phyloP scores from a whole-genome alignment of 1,139 yeast genomes.

The Debaryomyces sp. region DNA sequence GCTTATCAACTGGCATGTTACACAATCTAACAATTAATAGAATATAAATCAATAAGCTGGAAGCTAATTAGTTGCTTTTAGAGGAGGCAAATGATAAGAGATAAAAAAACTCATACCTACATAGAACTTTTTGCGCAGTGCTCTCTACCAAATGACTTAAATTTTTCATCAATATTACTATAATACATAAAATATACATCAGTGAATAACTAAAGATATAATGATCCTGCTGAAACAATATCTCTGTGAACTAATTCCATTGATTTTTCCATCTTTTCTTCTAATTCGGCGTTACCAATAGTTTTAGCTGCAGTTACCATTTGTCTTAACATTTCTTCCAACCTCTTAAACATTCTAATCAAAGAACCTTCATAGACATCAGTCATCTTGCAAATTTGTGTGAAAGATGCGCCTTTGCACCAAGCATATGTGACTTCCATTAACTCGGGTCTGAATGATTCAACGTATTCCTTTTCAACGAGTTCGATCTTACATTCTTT shows the following conservation, averaged over 20 bases:
- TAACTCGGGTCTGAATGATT: slow-evolving; percentile 84
- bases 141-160: background rate
- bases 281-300: slow-evolving; percentile 85
- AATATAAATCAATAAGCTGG: background rate
- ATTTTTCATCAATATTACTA: background rate
- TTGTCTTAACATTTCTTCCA: slow-evolving; percentile 92
- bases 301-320: slow-evolving; percentile 89
- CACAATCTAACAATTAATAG: background rate
- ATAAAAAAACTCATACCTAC: background rate
- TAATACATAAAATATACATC: slow-evolving; percentile 6
- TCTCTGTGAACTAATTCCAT: slow-evolving; percentile 89
- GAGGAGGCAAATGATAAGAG: background rate
- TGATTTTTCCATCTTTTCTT: slow-evolving; percentile 86
- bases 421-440: slow-evolving; percentile 97
- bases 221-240: slow-evolving; percentile 93
- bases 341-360: slow-evolving; percentile 88
- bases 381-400: slow-evolving; percentile 97
- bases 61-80: background rate
- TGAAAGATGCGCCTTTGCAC: slow-evolving; percentile 95
- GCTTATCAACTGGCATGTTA: slow-evolving; percentile 8
- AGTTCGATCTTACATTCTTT: slow-evolving; percentile 88
- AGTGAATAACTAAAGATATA: slow-evolving; percentile 56
- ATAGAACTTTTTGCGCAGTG: slow-evolving; percentile 5
- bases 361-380: slow-evolving; percentile 97
- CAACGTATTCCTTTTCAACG: slow-evolving; percentile 89